Evolutionary conservation across 495 filamentous ascomycete species (phyloP).

Genomic region (Oidiodendron maius): DNA sequence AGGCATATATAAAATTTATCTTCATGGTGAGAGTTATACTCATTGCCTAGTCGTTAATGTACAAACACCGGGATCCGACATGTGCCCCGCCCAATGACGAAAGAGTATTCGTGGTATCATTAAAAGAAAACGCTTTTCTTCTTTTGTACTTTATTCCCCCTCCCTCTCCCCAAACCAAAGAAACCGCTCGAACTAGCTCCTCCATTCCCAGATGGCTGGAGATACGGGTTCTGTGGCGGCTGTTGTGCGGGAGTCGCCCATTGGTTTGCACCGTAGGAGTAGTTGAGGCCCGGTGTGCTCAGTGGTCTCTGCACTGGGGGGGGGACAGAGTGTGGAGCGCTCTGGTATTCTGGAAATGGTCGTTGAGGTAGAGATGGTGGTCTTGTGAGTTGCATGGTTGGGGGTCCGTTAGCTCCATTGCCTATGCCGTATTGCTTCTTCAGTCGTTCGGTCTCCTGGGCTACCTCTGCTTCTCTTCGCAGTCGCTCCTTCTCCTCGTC

Average conservation of each 20-base stretch:
- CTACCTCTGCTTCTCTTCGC: conserved; percentile 65
- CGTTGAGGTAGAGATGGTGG: conserved; percentile 9
- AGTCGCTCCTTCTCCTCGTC: conserved; percentile 66
- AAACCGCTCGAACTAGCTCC: conserved; percentile 21
- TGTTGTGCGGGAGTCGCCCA: not conserved
- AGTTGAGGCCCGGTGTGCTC: conserved; percentile 9
- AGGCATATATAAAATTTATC: too few relatives aligned
- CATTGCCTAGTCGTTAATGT: too few relatives aligned
- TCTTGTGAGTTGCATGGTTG: not conserved
- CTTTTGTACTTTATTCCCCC: conserved; percentile 33
- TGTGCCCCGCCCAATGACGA: too few relatives aligned
- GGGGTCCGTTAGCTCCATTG: not conserved
- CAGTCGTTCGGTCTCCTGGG: conserved; percentile 79
- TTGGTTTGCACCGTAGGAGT: not conserved
- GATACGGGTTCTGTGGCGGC: conserved; percentile 5
- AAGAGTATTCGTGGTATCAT: conserved; percentile 17
- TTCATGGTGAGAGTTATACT: too few relatives aligned
- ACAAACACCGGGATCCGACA: too few relatives aligned
- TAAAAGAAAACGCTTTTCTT: conserved; percentile 40
- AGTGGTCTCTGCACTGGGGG: conserved; percentile 15
- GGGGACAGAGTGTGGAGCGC: conserved; percentile 12
- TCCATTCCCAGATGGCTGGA: conserved; percentile 17
- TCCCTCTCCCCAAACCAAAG: conserved; percentile 19
- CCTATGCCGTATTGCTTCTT: conserved; percentile 60
- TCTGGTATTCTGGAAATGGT: conserved; percentile 11